A percentile compares a stretch with the other conserved stretches of the same genome.
Evolutionary conservation across 2,329 filamentous ascomycete species (phyloP).

Genomic region (Orbilia oligospora): DNA sequence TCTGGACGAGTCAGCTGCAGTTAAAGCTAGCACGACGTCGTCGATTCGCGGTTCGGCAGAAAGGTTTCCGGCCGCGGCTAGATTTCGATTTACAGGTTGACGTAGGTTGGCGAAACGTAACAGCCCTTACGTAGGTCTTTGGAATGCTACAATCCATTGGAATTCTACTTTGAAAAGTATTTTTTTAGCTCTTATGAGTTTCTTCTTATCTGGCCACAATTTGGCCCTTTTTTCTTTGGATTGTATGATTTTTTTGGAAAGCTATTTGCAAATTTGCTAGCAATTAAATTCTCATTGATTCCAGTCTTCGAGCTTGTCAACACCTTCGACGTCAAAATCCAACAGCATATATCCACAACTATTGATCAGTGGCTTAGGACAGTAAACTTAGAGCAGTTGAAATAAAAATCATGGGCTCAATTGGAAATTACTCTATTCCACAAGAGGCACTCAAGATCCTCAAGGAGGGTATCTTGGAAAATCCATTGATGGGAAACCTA

Average conservation of each 20-base stretch:
- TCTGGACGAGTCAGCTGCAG: conserved; percentile 12
- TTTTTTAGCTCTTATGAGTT: no score
- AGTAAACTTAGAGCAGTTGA: not conserved
- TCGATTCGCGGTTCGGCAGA: conserved; percentile 13
- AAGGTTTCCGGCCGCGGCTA: conserved; percentile 19
- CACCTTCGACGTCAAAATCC: not conserved
- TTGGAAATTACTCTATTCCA: conserved; percentile 64
- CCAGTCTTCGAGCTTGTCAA: not conserved
- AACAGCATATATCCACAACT: not conserved
- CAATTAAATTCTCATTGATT: not conserved
- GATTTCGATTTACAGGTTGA: not conserved
- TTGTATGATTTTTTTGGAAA: not conserved
- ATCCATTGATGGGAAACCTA: conserved; percentile 67
- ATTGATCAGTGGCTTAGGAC: not conserved
- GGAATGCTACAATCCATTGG: not conserved
- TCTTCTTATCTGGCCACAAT: no score
- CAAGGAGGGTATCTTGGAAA: conserved; percentile 68
- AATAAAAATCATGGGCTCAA: conserved; percentile 22
- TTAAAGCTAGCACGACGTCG: no score
- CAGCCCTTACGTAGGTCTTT: not conserved
- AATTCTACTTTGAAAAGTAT: not conserved
- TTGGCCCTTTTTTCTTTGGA: no score
- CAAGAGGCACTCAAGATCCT: conserved; percentile 65
- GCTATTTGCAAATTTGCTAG: conserved; percentile 1
- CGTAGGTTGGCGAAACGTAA: not conserved